phyloP scores from a whole-genome alignment of 805 yeast genomes.

The Saturnispora mendoncae region DNA sequence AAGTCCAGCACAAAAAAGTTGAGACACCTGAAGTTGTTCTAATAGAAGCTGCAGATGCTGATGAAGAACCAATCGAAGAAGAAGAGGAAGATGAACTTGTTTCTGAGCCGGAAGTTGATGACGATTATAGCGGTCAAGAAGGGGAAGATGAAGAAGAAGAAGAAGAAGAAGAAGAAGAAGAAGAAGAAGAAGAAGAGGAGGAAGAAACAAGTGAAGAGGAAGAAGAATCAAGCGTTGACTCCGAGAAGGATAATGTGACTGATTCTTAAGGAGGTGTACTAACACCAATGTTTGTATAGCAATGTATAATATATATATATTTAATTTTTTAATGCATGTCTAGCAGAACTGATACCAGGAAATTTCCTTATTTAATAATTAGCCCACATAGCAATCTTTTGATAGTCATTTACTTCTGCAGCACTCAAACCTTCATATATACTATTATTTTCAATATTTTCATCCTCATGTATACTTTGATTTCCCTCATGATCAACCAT shows the following conservation, averaged over 20 bases:
- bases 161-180: slow-evolving; percentile 1
- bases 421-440: slow-evolving; percentile 8
- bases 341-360: too few relatives aligned
- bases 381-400: slow-evolving; percentile 8
- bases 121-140: neutral
- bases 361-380: slow-evolving; percentile 5
- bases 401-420: slow-evolving; percentile 8
- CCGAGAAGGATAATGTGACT: too few relatives aligned
- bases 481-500: neutral
- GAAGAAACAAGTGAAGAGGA: neutral
- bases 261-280: too few relatives aligned
- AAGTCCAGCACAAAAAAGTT: neutral
- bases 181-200: slow-evolving; percentile 6
- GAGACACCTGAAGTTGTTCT: slow-evolving; percentile 4
- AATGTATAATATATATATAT: too few relatives aligned
- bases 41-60: neutral
- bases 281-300: too few relatives aligned
- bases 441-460: neutral
- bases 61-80: slow-evolving; percentile 2
- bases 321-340: too few relatives aligned
- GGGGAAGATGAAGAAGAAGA: slow-evolving; percentile 5
- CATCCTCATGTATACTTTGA: neutral
- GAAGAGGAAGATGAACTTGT: slow-evolving; percentile 10
- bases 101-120: slow-evolving; percentile 3
- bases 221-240: too few relatives aligned